Evolutionary conservation across 1,284 basidiomycete genomes (phyloP), one percentile per base, ranked within the genome.

Genomic region (Spongiforma sp.): DNA sequence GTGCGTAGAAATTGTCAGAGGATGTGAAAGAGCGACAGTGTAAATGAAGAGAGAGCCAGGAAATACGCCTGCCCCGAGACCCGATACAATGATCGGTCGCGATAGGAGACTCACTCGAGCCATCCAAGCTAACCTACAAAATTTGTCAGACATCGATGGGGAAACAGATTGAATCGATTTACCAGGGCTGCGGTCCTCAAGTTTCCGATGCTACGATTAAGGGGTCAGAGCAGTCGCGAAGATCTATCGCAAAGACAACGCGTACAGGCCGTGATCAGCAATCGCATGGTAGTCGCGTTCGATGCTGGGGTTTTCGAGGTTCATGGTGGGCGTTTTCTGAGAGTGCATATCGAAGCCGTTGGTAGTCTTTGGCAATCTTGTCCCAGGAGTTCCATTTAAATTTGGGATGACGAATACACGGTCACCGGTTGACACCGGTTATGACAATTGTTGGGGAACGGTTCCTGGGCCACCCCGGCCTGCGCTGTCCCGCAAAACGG

Each of bases 111-210:
- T 77, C 69, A 93, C 91, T 84, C n/a, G 90, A 93, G 32, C 91
- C 91, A 76, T 93, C 91, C 50, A 89, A 81, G 79, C 90, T 92
- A 73, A 93, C 83, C 86, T 86, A 66, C 32, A 54, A 5, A 37
- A 54, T 11, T 60, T 58, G 60, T 62, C 64, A 68, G 68, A 56
- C 46, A 32, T 56, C 24, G 50, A 61, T 60, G 32, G 32, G 53
- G 41, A 32, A n/a, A 62, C 34, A 24, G 60, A 60, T 32, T 19
- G 15, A 4, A 24, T 32, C 15, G 24, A 78, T 78, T 69, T 71
- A 86, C 86, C 64, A 94, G 77, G n/a, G 93, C 92, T 59, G 92
- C 92, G 1, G 92, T 94, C 62, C 89, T 85, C 67, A 94, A 77
- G 73, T 94, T 94, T 10, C 92, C 92, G 66, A 94, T 93, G 50